Evolutionary conservation across 139 green algal genomes (phyloP).

Genomic region (Pseudopediastrum boryanum): DNA sequence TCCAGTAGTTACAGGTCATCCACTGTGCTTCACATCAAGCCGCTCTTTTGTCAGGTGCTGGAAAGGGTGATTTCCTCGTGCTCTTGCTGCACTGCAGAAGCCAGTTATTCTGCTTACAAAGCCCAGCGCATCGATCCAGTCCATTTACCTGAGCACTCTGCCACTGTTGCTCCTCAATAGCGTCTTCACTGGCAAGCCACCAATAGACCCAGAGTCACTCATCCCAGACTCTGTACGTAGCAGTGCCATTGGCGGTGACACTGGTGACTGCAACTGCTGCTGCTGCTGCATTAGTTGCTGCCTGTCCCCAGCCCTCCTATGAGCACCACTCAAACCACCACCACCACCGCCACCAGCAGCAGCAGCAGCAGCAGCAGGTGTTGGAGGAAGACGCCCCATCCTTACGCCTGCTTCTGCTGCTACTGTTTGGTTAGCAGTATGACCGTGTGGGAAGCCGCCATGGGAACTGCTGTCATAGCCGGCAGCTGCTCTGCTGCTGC

Average conservation of each 20-base stretch:
- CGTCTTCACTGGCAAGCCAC: no score
- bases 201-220: neutral
- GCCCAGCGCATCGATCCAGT: no score
- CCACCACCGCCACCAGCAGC: neutral
- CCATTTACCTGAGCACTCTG: no score
- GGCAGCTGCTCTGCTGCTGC: constrained; percentile 6
- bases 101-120: no score
- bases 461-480: constrained; percentile 23
- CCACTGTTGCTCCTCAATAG: no score
- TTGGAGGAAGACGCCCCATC: neutral
- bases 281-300: neutral
- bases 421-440: constrained; percentile 8
- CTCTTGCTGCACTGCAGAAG: no score
- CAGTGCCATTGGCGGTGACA: neutral
- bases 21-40: no score
- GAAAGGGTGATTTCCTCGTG: no score
- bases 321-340: neutral
- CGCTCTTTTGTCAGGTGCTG: no score
- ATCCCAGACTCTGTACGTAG: neutral
- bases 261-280: neutral
- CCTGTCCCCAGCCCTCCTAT: neutral
- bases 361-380: neutral
- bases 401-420: constrained; percentile 1
- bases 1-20: no score
- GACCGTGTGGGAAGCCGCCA: constrained; percentile 1